These are phyloP conservation scores for Achaetomiella virescens DNA, from an alignment of 495 filamentous ascomycete species.

Conservation along the genomic window DNA sequence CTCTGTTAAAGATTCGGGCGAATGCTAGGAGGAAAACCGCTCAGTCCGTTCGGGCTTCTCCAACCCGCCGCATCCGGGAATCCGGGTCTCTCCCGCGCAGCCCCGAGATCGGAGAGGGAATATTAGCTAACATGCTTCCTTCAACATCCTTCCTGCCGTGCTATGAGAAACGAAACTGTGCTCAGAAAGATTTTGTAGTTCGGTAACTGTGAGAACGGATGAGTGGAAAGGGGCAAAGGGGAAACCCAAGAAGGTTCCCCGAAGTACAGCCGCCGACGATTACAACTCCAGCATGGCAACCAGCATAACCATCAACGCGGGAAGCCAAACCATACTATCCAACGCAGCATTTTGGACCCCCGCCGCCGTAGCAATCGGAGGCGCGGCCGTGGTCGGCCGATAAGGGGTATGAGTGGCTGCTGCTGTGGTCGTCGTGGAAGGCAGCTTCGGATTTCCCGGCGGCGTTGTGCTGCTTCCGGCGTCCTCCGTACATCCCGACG, in stretches of 20 bases:
- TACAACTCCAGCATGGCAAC: neutral
- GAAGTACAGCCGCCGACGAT: neutral
- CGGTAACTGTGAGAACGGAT: too few relatives aligned
- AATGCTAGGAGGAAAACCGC: neutral
- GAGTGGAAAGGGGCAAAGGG: too few relatives aligned
- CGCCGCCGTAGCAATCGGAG: conserved; percentile 11
- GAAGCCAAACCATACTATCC: neutral
- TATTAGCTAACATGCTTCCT: neutral
- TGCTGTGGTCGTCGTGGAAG: neutral
- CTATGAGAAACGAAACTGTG: too few relatives aligned
- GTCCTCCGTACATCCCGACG: neutral
- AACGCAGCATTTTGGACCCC: neutral
- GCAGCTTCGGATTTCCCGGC: neutral
- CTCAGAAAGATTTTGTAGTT: too few relatives aligned
- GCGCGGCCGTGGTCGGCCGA: neutral
- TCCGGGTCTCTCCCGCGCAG: neutral
- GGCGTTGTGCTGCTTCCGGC: neutral
- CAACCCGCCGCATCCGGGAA: neutral
- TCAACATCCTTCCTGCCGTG: neutral
- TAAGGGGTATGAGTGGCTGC: neutral
- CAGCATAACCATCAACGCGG: neutral
- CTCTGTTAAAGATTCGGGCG: neutral
- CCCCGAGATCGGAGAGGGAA: conserved; percentile 2
- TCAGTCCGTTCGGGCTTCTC: neutral
- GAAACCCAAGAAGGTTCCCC: too few relatives aligned